A percentile compares a stretch with the other conserved stretches of the same genome.
phyloP scores from a whole-genome alignment of 768 basidiomycete genomes.

The Tricholomella constricta region DNA sequence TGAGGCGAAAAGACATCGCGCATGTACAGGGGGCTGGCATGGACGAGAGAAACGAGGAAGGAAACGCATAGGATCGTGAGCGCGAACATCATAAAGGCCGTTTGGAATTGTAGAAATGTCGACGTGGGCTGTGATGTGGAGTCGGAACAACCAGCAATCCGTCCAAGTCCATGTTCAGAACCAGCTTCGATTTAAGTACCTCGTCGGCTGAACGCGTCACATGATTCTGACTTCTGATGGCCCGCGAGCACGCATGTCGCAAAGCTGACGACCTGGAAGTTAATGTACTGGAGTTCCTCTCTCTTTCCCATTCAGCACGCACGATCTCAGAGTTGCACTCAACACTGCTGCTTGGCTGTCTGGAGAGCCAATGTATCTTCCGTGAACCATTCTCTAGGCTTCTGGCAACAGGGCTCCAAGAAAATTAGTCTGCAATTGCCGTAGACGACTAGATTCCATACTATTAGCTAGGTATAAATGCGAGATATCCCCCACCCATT shows the following conservation, averaged over 20 bases:
- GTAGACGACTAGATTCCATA: too few species aligned
- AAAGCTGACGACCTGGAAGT: too few species aligned
- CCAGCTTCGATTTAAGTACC: constrained; percentile 16
- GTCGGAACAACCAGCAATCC: constrained; percentile 14
- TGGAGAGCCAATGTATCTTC: too few species aligned
- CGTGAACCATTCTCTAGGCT: too few species aligned
- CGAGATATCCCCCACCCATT: too few species aligned
- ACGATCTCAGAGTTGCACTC: too few species aligned
- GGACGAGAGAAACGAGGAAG: constrained; percentile 28
- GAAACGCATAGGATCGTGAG: constrained; percentile 32
- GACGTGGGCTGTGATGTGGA: constrained; percentile 19
- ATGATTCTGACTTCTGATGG: constrained; percentile 22
- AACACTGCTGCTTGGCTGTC: too few species aligned
- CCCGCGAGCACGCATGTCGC: not conserved
- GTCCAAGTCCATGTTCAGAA: constrained; percentile 10
- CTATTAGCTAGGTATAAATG: too few species aligned
- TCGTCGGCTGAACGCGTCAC: constrained; percentile 19
- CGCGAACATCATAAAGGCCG: constrained; percentile 28
- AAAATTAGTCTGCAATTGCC: too few species aligned
- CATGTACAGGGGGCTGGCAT: constrained; percentile 38
- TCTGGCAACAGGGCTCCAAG: too few species aligned
- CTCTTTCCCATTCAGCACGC: too few species aligned
- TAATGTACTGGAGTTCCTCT: too few species aligned
- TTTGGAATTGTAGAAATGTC: constrained; percentile 7
- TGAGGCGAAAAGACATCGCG: constrained; percentile 52